A percentile compares a stretch with the other conserved stretches of the same genome.
phyloP scores from a whole-genome alignment of 2,329 filamentous ascomycete genomes.

The Ophiostoma quercus region DNA sequence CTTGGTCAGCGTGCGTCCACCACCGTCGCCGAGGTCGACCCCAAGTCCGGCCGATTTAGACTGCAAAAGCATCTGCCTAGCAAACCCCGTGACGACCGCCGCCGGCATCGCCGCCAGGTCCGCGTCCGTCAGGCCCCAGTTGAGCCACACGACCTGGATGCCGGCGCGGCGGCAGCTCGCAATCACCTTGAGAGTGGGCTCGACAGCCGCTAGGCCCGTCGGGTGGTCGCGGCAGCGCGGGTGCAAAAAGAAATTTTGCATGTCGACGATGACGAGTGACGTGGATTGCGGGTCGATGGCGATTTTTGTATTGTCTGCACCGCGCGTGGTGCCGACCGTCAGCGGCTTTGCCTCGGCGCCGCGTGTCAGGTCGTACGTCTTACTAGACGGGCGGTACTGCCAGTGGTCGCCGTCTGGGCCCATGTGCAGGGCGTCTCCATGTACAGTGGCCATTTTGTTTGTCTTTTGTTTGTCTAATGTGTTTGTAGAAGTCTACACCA shows the following conservation, averaged over 20 bases:
- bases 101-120: conserved; percentile 49
- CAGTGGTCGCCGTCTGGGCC: conserved; percentile 34
- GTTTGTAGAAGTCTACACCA: neutral
- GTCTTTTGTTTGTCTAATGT: neutral
- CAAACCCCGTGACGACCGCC: conserved; percentile 45
- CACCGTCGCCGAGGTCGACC: conserved; percentile 41
- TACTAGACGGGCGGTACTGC: conserved; percentile 31
- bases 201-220: conserved; percentile 39
- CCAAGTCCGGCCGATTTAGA: conserved; percentile 37
- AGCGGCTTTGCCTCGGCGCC: conserved; percentile 31
- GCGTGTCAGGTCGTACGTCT: conserved; percentile 33
- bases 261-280: conserved; percentile 38
- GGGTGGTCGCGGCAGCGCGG: conserved; percentile 38
- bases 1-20: conserved; percentile 45
- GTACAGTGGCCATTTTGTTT: conserved; percentile 19
- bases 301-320: conserved; percentile 41
- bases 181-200: conserved; percentile 40
- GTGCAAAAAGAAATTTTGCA: conserved; percentile 54
- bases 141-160: conserved; percentile 43
- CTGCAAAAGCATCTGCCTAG: conserved; percentile 34
- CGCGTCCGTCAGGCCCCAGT: conserved; percentile 52
- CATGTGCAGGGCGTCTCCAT: conserved; percentile 28
- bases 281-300: conserved; percentile 44
- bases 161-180: conserved; percentile 45
- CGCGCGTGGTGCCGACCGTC: conserved; percentile 38